A percentile compares a stretch with the other conserved stretches of the same genome.
Conservation (phyloP, 257 asterid genomes). For the Nicotiana otophora region DNA sequence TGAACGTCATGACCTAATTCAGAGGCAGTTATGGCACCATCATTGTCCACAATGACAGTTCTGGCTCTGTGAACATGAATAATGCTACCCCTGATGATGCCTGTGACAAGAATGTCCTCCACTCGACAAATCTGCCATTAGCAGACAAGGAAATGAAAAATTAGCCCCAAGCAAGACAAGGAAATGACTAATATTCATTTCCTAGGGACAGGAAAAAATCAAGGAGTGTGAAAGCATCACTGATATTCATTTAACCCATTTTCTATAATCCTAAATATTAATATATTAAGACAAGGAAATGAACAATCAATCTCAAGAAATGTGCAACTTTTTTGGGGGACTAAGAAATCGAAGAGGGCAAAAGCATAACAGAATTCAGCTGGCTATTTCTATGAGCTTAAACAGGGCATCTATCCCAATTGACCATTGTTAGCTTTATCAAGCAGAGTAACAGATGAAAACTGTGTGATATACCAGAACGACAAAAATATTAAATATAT, state of each 20-base stretch:
- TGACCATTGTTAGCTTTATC: not conserved
- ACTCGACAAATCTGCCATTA: constrained; percentile 82
- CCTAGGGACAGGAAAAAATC: not conserved
- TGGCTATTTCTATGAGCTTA: not conserved
- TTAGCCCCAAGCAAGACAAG: not conserved
- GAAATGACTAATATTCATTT: too few relatives aligned
- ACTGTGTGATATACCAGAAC: not conserved
- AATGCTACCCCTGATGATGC: constrained; percentile 79
- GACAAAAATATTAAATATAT: not conserved
- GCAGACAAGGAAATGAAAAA: constrained; percentile 13
- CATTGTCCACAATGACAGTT: constrained; percentile 63
- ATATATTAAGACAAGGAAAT: not conserved
- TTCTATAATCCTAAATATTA: not conserved
- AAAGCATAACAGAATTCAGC: not conserved
- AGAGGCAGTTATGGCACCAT: constrained; percentile 85
- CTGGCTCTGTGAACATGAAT: constrained; percentile 94
- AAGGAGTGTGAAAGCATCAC: not conserved
- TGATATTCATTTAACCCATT: not conserved
- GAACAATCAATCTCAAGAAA: not conserved
- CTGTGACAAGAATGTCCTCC: constrained; percentile 82
- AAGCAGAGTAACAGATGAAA: not conserved
- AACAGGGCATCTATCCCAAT: not conserved
- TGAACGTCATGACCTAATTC: constrained; percentile 53
- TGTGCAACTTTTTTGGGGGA: not conserved
- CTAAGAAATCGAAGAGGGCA: not conserved